Conservation (phyloP, 768 basidiomycete species). For the Trametes meyenii region DNA sequence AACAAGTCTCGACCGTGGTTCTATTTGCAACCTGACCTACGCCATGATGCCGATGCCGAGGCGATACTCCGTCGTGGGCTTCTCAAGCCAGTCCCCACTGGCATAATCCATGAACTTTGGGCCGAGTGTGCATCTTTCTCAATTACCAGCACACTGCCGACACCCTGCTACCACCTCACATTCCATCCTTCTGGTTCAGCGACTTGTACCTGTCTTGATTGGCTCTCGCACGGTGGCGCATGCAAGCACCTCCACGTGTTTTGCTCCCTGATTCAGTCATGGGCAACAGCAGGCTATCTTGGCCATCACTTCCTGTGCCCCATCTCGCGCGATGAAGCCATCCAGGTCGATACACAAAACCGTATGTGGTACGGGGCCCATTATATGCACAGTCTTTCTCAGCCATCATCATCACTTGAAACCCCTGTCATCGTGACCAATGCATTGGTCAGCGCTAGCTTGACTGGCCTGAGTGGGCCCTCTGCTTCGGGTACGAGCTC, state of each 20-base stretch:
- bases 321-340: neutral
- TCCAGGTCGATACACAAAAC: neutral
- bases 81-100: neutral
- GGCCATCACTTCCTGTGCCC: neutral
- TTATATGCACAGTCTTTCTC: slow-evolving; percentile 5
- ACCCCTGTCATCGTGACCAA: no score
- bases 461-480: no score
- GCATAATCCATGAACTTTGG: neutral
- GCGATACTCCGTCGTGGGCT: neutral
- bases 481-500: no score
- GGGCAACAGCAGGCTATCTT: slow-evolving; percentile 2
- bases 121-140: neutral
- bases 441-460: no score
- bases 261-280: slow-evolving; percentile 3
- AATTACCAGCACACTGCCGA: neutral
- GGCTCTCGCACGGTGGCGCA: slow-evolving; percentile 18
- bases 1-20: neutral
- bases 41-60: neutral
- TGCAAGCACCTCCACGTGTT: slow-evolving; percentile 27
- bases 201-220: slow-evolving; percentile 23
- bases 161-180: slow-evolving; percentile 8
- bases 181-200: slow-evolving; percentile 11
- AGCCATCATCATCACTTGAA: no score
- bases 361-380: slow-evolving; percentile 16
- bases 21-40: neutral